Percentiles rank a stretch among this genome's conserved stretches.
These are phyloP conservation scores for Neurospora sp. DNA, from an alignment of 495 filamentous ascomycete species.

Conservation along the genomic window DNA sequence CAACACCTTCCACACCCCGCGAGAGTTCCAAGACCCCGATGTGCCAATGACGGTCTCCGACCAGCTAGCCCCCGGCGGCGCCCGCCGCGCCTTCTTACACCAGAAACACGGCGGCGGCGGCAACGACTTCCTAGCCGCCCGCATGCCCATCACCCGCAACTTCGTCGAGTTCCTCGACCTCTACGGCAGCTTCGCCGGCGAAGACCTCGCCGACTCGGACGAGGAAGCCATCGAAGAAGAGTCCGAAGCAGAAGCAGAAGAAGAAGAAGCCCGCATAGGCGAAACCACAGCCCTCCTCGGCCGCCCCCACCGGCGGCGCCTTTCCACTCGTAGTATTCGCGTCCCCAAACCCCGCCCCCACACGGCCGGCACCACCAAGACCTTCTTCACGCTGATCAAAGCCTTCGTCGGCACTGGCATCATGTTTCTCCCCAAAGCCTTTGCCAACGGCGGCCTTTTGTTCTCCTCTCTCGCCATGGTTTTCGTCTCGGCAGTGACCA, in stretches of 20 bases:
- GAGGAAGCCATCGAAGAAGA: conserved; percentile 39
- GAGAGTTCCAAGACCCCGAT: conserved; percentile 13
- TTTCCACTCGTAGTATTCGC: not conserved
- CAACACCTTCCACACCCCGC: conserved; percentile 46
- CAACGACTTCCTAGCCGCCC: conserved; percentile 29
- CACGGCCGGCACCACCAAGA: conserved; percentile 48
- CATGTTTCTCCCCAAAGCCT: conserved; percentile 61
- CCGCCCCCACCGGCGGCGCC: conserved; percentile 7
- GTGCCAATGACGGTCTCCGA: conserved; percentile 35
- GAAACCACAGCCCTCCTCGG: conserved; percentile 48
- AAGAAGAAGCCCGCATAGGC: conserved; percentile 21
- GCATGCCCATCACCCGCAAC: conserved; percentile 45
- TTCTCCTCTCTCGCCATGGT: conserved; percentile 54
- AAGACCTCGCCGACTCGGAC: conserved; percentile 57
- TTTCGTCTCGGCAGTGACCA: conserved; percentile 43
- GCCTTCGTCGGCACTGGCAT: conserved; percentile 59
- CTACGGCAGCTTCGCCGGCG: conserved; percentile 62
- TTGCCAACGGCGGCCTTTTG: conserved; percentile 56
- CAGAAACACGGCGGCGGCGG: conserved; percentile 25
- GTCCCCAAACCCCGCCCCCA: not conserved
- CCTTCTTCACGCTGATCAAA: conserved; percentile 60
- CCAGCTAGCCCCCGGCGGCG: conserved; percentile 49
- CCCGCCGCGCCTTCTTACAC: conserved; percentile 47
- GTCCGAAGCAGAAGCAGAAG: conserved; percentile 21
- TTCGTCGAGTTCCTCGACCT: conserved; percentile 62